Evolutionary conservation across 352 stramenopile genomes (phyloP).

Genomic region (Detonula confervacea): DNA sequence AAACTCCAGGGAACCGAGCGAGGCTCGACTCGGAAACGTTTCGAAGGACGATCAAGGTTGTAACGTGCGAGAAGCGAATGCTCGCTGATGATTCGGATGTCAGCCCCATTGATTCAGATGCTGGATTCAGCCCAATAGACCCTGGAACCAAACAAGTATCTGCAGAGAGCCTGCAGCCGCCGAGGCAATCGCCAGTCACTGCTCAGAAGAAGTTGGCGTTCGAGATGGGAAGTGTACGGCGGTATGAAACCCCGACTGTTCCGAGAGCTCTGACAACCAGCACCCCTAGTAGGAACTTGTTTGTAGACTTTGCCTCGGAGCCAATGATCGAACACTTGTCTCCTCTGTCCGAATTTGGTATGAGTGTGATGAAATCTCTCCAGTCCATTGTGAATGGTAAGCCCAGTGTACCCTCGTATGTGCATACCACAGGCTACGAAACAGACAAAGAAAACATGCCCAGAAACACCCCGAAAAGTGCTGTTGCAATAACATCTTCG

Average conservation of each 20-base stretch:
- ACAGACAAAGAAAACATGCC: not conserved
- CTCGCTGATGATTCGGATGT: slow-evolving; percentile 30
- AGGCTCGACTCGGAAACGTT: slow-evolving; percentile 37
- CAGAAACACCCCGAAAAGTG: not conserved
- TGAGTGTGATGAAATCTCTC: slow-evolving; percentile 11
- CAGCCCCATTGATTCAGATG: slow-evolving; percentile 30
- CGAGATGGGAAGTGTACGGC: not conserved
- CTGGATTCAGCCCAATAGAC: slow-evolving; percentile 16
- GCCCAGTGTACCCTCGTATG: not conserved
- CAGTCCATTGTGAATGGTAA: slow-evolving; percentile 12
- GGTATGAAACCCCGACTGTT: slow-evolving; percentile 1
- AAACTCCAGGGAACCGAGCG: slow-evolving; percentile 19
- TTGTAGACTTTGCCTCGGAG: not conserved
- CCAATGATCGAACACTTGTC: slow-evolving; percentile 6
- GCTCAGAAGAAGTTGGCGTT: slow-evolving; percentile 16
- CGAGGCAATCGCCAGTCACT: slow-evolving; percentile 3
- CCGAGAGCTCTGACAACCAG: not conserved
- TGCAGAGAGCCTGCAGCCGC: not conserved
- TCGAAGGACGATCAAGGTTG: slow-evolving; percentile 32
- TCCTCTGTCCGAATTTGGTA: slow-evolving; percentile 1
- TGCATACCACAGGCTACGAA: not conserved
- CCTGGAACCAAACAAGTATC: slow-evolving; percentile 11
- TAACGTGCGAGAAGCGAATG: slow-evolving; percentile 39
- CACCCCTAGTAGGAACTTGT: slow-evolving; percentile 5
- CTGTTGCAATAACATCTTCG: not conserved